phyloP scores from a whole-genome alignment of 2,329 filamentous ascomycete species.

The Neofusicoccum parvum region DNA sequence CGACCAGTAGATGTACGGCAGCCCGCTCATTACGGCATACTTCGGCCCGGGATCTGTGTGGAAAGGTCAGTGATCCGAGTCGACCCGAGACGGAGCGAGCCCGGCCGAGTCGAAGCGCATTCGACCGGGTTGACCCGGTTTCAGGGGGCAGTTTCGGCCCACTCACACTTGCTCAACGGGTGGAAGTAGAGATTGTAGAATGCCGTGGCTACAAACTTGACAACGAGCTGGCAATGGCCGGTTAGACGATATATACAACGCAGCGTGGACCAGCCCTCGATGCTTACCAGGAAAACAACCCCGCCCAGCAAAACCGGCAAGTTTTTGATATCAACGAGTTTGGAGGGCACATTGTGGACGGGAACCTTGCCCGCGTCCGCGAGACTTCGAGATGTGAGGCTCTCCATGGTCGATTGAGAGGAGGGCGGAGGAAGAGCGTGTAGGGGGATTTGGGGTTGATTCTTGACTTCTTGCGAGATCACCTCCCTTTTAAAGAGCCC shows the following conservation, averaged over 20 bases:
- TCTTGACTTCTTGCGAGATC: no score
- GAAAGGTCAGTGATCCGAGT: no score
- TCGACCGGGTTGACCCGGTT: no score
- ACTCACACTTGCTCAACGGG: conserved; percentile 40
- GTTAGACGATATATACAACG: no score
- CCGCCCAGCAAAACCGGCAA: not conserved
- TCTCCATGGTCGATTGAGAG: not conserved
- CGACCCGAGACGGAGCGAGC: no score
- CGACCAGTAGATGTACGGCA: conserved; percentile 31
- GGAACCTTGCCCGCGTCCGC: not conserved
- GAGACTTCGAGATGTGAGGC: not conserved
- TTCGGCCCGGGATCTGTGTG: conserved; percentile 43
- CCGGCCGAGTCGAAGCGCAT: no score
- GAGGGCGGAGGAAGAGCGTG: no score
- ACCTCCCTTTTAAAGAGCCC: not conserved
- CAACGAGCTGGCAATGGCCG: not conserved
- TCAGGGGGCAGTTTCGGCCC: no score
- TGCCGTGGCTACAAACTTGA: not conserved
- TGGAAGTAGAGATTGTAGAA: conserved; percentile 48
- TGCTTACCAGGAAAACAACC: not conserved
- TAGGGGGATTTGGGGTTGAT: no score
- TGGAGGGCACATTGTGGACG: not conserved
- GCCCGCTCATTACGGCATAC: conserved; percentile 31
- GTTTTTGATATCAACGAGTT: not conserved
- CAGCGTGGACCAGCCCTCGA: no score